These are phyloP conservation scores for Inonotus obliquus DNA, from an alignment of 1,284 basidiomycete genomes.

Conservation along the genomic window DNA sequence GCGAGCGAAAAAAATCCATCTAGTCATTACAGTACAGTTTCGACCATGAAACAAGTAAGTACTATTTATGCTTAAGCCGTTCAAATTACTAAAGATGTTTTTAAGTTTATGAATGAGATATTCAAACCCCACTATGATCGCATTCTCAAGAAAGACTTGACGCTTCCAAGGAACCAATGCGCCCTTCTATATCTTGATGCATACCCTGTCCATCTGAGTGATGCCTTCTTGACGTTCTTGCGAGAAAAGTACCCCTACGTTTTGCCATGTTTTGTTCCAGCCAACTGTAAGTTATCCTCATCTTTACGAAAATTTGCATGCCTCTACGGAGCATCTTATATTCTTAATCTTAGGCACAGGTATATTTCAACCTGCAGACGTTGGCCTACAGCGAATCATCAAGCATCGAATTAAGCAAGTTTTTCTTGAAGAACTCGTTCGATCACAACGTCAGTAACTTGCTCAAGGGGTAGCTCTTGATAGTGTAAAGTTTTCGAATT, in stretches of 20 bases:
- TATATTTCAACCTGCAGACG: slow-evolving; percentile 25
- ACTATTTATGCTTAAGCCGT: slow-evolving; percentile 32
- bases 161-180: slow-evolving; percentile 25
- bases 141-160: slow-evolving; percentile 19
- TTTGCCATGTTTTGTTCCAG: slow-evolving; percentile 24
- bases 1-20: slow-evolving; percentile 37
- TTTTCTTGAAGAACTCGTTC: slow-evolving; percentile 16
- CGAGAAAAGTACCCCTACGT: slow-evolving; percentile 22
- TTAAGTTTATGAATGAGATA: not conserved
- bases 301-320: not conserved
- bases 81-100: slow-evolving; percentile 16
- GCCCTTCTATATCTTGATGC: slow-evolving; percentile 30
- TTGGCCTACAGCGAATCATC: slow-evolving; percentile 25
- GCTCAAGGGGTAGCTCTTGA: slow-evolving; percentile 4
- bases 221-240: slow-evolving; percentile 32
- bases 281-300: slow-evolving; percentile 17
- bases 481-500: slow-evolving; percentile 19
- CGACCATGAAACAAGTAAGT: slow-evolving; percentile 23
- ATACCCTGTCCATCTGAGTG: slow-evolving; percentile 35
- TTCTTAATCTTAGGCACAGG: slow-evolving; percentile 16
- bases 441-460: not conserved
- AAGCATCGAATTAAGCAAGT: slow-evolving; percentile 23
- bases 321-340: no score
- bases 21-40: slow-evolving; percentile 29
- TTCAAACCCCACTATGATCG: not conserved